Percentiles rank a stretch among this genome's conserved stretches.
Conservation (phyloP, 257 asterid genomes). For the Striga asiatica region DNA sequence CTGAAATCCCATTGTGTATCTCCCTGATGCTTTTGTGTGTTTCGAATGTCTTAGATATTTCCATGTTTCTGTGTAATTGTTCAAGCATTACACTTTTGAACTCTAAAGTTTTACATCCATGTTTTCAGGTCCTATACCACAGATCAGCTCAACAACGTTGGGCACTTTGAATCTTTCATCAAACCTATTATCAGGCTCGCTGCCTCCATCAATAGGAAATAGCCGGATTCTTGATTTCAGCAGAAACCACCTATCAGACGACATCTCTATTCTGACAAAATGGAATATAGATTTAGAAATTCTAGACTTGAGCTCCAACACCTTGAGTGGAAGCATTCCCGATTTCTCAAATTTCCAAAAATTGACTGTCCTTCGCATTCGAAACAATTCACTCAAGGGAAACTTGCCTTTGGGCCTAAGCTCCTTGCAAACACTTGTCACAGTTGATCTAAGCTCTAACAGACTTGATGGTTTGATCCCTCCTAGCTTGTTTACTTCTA, state of each 20-base stretch:
- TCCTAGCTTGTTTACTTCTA: constrained; percentile 39
- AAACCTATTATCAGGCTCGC: constrained; percentile 42
- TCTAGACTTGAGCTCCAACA: constrained; percentile 62
- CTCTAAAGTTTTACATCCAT: constrained; percentile 13
- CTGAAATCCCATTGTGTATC: not conserved
- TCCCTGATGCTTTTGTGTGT: not conserved
- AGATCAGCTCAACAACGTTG: constrained; percentile 53
- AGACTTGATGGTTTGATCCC: constrained; percentile 48
- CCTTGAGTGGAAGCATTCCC: constrained; percentile 51
- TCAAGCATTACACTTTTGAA: not conserved
- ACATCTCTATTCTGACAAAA: constrained; percentile 27
- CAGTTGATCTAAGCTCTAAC: constrained; percentile 63
- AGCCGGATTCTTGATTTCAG: constrained; percentile 52
- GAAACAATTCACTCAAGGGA: constrained; percentile 54
- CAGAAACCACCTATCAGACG: constrained; percentile 39
- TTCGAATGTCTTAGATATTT: not conserved
- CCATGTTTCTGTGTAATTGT: not conserved
- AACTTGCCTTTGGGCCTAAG: constrained; percentile 32
- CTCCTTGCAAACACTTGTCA: constrained; percentile 23
- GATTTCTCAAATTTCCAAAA: constrained; percentile 36
- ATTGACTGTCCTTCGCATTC: constrained; percentile 31
- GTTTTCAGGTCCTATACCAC: constrained; percentile 47
- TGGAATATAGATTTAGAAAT: constrained; percentile 54
- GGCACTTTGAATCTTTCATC: constrained; percentile 50
- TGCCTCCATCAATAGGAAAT: constrained; percentile 56